Percentiles rank a stretch among this genome's conserved stretches.
Conservation (phyloP, 768 basidiomycete species). For the Tylopilus plumbeoviolaceoides region DNA sequence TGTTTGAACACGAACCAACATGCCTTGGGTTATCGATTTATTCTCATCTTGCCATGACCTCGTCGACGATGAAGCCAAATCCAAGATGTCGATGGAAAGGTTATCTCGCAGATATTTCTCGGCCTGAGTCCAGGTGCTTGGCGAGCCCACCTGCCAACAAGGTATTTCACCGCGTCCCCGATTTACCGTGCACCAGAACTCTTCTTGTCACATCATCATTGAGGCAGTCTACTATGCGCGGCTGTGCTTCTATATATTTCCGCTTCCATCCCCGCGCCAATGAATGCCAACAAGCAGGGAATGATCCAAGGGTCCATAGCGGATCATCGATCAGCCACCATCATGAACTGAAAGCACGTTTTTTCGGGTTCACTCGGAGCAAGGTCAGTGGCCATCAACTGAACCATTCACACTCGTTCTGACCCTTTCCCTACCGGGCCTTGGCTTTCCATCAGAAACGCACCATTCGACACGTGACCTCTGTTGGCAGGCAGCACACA, state of each 20-base stretch:
- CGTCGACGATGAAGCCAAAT: no score
- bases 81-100: no score
- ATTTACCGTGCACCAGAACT: neutral
- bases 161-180: neutral
- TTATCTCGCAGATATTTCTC: no score
- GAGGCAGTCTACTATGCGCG: neutral
- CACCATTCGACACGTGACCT: neutral
- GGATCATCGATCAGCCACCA: neutral
- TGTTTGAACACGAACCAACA: no score
- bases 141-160: neutral
- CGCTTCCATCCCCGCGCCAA: no score
- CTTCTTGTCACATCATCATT: neutral
- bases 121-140: no score
- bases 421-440: neutral
- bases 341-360: neutral
- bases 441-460: neutral
- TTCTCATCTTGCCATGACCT: no score
- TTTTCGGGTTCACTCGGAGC: neutral
- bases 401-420: neutral
- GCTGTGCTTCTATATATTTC: neutral
- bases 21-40: no score
- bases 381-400: neutral
- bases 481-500: neutral
- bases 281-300: neutral
- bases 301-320: neutral